Evolutionary conservation across 78 protist genomes (phyloP), one percentile per base, ranked within the genome.

Genomic region (Creolimax fragrantissima): DNA sequence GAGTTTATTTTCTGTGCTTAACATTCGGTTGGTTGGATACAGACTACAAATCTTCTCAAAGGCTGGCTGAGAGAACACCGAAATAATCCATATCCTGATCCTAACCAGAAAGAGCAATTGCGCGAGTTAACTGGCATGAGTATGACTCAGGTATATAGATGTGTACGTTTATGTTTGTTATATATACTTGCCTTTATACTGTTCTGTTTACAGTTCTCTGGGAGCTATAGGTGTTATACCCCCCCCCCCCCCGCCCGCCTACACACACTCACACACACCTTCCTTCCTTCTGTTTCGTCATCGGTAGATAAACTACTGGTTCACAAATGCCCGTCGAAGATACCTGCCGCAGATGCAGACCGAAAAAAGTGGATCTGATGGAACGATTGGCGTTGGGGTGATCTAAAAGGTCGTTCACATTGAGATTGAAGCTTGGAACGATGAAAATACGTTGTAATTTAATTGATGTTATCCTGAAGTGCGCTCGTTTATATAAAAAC

Each of bases 281-380:
- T 1, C 74, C 24, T 58, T 58, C 74, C 1, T 58, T n/a, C n/a
- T n/a, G n/a, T n/a, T n/a, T n/a, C n/a, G n/a, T n/a, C n/a, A 58
- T 83, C 37, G 7, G 7, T 24, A 83, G 86, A 24, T 83, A 36
- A 83, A 83, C 86, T 83, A 83, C 35, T 83, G 86, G 86, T 83
- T 83, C 86, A 83, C 35, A 36, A 83, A 83, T 24, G 86, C 86
- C 86, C 86, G 86, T 41, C 86, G 86, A 6, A 36, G 86, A 6
- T 83, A 83, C 86, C 86, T 83, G 7, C 86, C 86, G 42, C 74
- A 58, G 24, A 58, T 58, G 24, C 74, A 58, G 24, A 58, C 11
- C 74, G 74, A 58, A 24, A 58, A 58, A 58, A 58, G 24, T 24
- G 39, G 74, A 24, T 17, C 74, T 32, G 74, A 58, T 24, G 74